Base-by-base conservation (phyloP, 2,329 filamentous ascomycete genomes). In the Sphaceloma murrayae region DNA sequence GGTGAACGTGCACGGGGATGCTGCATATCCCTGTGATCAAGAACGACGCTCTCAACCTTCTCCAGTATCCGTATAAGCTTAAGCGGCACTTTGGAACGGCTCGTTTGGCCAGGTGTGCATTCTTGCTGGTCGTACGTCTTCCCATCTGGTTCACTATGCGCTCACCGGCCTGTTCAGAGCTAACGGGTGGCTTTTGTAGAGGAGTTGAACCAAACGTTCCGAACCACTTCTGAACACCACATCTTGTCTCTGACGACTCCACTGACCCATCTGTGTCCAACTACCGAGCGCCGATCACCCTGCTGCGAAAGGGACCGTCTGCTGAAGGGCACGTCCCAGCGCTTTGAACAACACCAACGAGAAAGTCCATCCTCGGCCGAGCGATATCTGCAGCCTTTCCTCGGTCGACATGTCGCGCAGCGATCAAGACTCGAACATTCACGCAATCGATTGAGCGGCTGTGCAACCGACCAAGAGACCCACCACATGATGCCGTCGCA, bases 101-200 rank as follows among this genome's bases (percentile, higher is more conserved):
- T n/a, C 19, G 7, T 17, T 26, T 27, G 22, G 16, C 13, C 19
- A 29, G 19, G 19, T 13, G 11, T 16, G 24, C 4, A 29, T 27
- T 27, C 36, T 29, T 40, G 36, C 24, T 27, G 36, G 24, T 29
- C 24, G 36, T 30, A 30, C 13, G 36, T 29, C 16, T 27, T 19
- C 19, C n/a, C n/a, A 16, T 27, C 24, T 30, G 27, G 14, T 40
- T 27, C 36, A 26, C 24, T 19, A 21, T 21, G 17, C 18, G 31
- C 16, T 38, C 19, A 17, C 8, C 18, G 34, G 34, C 13, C 34
- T 13, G 36, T 40, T 40, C 22, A 36, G 33, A 40, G 21, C 24
- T 29, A 40, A 40, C 36, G 36, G 36, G 36, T 24, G 36, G 24
- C 36, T 40, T 40, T 40, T 26, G 36, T 29, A 40, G 36, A 40